A percentile compares a stretch with the other conserved stretches of the same genome.
Evolutionary conservation across 805 yeast genomes (phyloP).

Genomic region (Nakazawaea sp.): DNA sequence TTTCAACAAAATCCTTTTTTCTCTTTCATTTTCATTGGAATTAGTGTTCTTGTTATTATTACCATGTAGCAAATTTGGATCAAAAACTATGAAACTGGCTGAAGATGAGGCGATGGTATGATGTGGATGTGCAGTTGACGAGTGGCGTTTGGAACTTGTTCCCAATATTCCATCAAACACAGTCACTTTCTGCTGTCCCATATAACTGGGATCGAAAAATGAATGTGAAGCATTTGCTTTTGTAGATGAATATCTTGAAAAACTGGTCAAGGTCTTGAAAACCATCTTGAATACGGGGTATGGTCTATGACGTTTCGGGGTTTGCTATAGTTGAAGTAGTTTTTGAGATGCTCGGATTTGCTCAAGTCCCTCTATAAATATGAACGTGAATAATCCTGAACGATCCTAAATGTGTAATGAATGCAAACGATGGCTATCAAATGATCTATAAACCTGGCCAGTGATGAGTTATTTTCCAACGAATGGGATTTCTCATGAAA

Average conservation of each 20-base stretch:
- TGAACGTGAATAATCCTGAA: background rate
- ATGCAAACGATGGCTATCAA: too few species aligned
- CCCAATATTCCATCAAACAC: constrained; percentile 21
- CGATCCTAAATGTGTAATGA: too few species aligned
- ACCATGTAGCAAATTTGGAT: constrained; percentile 13
- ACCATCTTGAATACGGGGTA: constrained; percentile 16
- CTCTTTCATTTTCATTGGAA: constrained; percentile 2
- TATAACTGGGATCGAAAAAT: constrained; percentile 28
- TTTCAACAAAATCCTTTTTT: constrained; percentile 18
- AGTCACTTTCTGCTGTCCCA: constrained; percentile 20
- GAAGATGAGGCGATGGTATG: constrained; percentile 21
- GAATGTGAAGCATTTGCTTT: constrained; percentile 18
- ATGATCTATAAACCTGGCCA: too few species aligned
- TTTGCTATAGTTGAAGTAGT: too few species aligned
- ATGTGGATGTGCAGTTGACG: constrained; percentile 15
- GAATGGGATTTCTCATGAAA: too few species aligned
- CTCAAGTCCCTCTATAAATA: too few species aligned
- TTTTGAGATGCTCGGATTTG: too few species aligned
- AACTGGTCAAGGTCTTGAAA: constrained; percentile 21
- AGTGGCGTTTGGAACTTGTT: constrained; percentile 14
- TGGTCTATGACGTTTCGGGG: too few species aligned
- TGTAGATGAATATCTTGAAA: constrained; percentile 16
- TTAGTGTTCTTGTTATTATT: constrained; percentile 12
- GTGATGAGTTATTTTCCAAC: too few species aligned
- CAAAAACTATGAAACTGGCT: constrained; percentile 23